Base-by-base conservation (phyloP, 1,139 yeast genomes). In the Candida sanyaensis region DNA sequence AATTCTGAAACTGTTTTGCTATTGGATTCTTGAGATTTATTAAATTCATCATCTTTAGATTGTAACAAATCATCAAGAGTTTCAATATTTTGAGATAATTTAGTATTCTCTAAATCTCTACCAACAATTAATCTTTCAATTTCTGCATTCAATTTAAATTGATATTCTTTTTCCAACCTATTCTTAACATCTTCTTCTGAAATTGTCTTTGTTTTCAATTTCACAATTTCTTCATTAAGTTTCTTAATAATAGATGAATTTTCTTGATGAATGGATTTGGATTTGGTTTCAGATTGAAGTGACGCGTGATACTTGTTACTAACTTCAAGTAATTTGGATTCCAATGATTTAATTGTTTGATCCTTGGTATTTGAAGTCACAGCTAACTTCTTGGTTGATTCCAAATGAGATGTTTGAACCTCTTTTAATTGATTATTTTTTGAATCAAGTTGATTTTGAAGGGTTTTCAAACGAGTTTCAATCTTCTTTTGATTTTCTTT, bases 111-210 rank as follows among this genome's bases (percentile, higher is more conserved):
- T 23, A 54, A 49, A 46, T 68, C 73, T 49, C 65, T 61, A n/a
- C 58, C 57, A 2, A 64, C 63, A 11, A 65, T 56, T 37, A 67
- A 50, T 34, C 53, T 57, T 50, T 72, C 75, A 44, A 72, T 58
- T 48, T 64, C 63, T 11, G 52, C 47, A 49, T 68, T 70, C 51
- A 68, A 60, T 41, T 64, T 63, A 54, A 61, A 63, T 9, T 66
- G 63, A 50, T 61, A 65, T 13, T 64, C 59, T 39, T 56, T 52
- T 37, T 62, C 64, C 37, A 61, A 42, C 32, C 57, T 46, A 11
- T 2, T 4, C n/a, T 9, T 41, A 6, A 21, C 9, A n/a, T 41
- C 28, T 7, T 24, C 24, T n/a, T 49, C 52, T 4, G 40, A 30
- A 11, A 27, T n/a, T 30, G 12, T 32, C 17, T 24, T 11, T n/a